Base-by-base conservation (phyloP, 192 early-diverging fungal genomes). In the Gaertneriomyces semiglobifer region DNA sequence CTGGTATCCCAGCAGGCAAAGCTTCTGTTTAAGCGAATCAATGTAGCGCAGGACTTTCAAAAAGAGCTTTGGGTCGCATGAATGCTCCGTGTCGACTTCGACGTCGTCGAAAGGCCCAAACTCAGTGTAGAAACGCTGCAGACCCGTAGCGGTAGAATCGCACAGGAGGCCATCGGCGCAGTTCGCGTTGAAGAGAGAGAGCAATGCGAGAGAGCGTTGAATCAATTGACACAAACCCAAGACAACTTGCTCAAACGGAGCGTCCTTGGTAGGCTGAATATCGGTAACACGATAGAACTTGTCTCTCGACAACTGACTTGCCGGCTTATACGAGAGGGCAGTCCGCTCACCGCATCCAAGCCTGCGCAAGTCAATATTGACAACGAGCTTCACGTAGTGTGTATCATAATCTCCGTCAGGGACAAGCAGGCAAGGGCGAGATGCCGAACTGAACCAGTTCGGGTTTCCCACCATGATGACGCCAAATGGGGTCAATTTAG, bases 41-140 rank as follows among this genome's bases (percentile, higher is more conserved):
- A 64, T 33, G 20, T 47, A 62, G n/a, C 70, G 46, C 19, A 74
- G 53, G 44, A 70, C 12, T 20, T 14, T 60, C 7, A 58, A 20
- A 20, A 75, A 10, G 45, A 75, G 42, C 25, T n/a, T 38, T 9
- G 68, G 74, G 58, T 66, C 63, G n/a, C 56, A 60, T 67, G 66
- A 74, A 33, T 53, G 54, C 6, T 44, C 72, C 14, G 41, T 45
- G 6, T 25, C 40, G 19, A 68, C 59, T n/a, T 69, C 53, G 46
- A 63, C 59, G 19, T 66, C 50, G 11, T 72, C 44, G 51, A 71
- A 75, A 10, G 70, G 68, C 9, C 74, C 74, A 71, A 72, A 75
- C 41, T 62, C 62, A 47, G 61, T 65, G 63, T 67, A 71, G 46
- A 75, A 75, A 9, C 39, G 18, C 53, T 63, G 19, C 45, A 75